Evolutionary conservation across 2,329 filamentous ascomycete genomes (phyloP), one percentile per base, ranked within the genome.

Genomic region (Emergomyces africanus): DNA sequence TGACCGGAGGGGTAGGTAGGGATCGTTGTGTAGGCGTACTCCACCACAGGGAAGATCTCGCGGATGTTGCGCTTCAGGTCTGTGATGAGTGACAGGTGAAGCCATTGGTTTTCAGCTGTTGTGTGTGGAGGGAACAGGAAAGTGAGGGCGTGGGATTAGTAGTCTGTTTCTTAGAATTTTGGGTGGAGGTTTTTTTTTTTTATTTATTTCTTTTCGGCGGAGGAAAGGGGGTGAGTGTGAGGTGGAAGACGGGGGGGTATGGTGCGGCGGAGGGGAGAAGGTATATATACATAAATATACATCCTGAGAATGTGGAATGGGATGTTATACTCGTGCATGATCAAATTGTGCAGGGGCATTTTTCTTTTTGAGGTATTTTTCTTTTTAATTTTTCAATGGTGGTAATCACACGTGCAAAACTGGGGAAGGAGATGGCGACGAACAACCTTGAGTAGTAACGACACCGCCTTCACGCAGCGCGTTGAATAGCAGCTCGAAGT

Each of bases 401-500:
- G 59, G 30, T 8, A 44, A 55, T 37, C 53, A 33, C 53, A 44
- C 53, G 44, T 44, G 49, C 74, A 71, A 73, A 75, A 81, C 77
- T 81, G 81, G 83, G 83, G 84, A 80, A 85, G 87, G 81, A 87
- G 91, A 84, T 83, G 85, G 86, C 85, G 81, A 89, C 90, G 83
- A 90, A 95, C 90, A 95, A 99, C 94, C 94, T 96, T 99, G 94
- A 74, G 94, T 99, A 78, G 90, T 92, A 79, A 99, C 97, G 73
- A 99, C 90, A 80, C 94, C 94, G 78, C 91, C 92, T 71, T 96
- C 90, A 67, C 89, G 86, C 69, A 97, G 85, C 69, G 94, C 94
- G 71, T 86, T 88, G 75, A 87, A 82, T 63, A 99, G 83, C 67
- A 99, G 86, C 82, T 96, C 82, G 77, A 97, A 99, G 84, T 99